Evolutionary conservation across 176 grass and related monocot species (phyloP), one percentile per base, ranked within the genome.

Genomic region (Melocanna baccifera): DNA sequence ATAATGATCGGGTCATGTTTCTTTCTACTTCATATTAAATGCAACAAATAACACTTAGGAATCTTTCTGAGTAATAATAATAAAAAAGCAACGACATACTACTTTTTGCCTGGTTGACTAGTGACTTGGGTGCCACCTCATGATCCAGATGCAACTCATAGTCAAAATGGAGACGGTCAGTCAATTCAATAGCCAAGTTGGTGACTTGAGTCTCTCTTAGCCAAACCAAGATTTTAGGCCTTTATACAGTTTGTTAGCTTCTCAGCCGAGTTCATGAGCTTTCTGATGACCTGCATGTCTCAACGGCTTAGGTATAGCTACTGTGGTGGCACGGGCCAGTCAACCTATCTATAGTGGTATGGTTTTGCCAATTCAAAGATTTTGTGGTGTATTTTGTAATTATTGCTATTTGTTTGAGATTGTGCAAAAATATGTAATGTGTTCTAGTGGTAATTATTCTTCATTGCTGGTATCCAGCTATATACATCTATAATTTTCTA

Each of bases 1-100:
- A 69, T 69, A 68, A 81, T 55, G 41, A 57, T 81, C 56, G 25
- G 32, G 29, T 85, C 67, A 79, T 79, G 53, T 73, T 81, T 85
- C 12, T 80, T 58, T 85, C 61, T 23, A 52, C 63, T 68, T 8
- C 34, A 52, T 68, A 53, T 80, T 68, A 68, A 29, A 68, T 80
- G 63, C 20, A 53, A 68, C 41, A 29, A 64, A 34, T 65, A 12
- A 13, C 10, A 75, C 19, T 53, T 52, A 16, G 1, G 18, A 36
- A 22, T 63, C 63, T 61, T 77, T 16, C 61, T 48, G 25, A 34
- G 25, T 63, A 78, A 19, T 52, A 48, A 48, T 15, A 48, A 15
- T 0, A 15, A 47, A 14, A 47, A 14, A 15, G 61, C 18, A 78
- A 78, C 77, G 14, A n/a, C 59, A 36, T 34, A 79, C 77, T n/a